Evolutionary conservation across 768 basidiomycete species (phyloP).

Genomic region (Rhizopogon sp.): DNA sequence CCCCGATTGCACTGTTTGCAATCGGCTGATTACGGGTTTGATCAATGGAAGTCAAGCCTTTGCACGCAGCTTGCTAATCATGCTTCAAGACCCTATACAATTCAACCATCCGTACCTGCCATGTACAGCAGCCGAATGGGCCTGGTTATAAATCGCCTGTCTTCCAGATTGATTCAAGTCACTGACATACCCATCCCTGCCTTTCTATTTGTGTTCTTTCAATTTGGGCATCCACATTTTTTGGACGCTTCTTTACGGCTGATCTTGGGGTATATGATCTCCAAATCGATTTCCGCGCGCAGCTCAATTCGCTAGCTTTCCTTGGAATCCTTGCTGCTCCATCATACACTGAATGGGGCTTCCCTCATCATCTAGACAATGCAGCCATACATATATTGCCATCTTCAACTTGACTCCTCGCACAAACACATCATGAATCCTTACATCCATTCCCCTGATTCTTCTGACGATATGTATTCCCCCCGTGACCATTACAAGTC

Average conservation of each 20-base stretch:
- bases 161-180: constrained; percentile 13
- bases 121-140: constrained; percentile 14
- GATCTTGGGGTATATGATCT: constrained; percentile 27
- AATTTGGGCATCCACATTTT: constrained; percentile 7
- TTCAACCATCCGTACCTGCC: constrained; percentile 20
- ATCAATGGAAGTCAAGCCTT: constrained; percentile 24
- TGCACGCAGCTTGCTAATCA: constrained; percentile 20
- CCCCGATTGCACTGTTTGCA: constrained; percentile 17
- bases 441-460: constrained; percentile 11
- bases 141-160: constrained; percentile 26
- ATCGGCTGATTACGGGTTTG: constrained; percentile 25
- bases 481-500: constrained; percentile 18
- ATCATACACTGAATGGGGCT: constrained; percentile 15
- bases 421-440: constrained; percentile 24
- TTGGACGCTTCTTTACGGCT: constrained; percentile 11
- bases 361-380: constrained; percentile 6
- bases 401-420: constrained; percentile 17
- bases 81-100: constrained; percentile 19
- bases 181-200: constrained; percentile 26
- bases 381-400: constrained; percentile 28
- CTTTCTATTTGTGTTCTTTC: constrained; percentile 9
- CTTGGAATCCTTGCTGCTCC: constrained; percentile 9
- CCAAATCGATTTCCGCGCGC: constrained; percentile 16
- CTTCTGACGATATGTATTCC: constrained; percentile 16
- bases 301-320: constrained; percentile 15